Evolutionary conservation across 768 basidiomycete species (phyloP).

Genomic region (Fibroporia radiculosa): DNA sequence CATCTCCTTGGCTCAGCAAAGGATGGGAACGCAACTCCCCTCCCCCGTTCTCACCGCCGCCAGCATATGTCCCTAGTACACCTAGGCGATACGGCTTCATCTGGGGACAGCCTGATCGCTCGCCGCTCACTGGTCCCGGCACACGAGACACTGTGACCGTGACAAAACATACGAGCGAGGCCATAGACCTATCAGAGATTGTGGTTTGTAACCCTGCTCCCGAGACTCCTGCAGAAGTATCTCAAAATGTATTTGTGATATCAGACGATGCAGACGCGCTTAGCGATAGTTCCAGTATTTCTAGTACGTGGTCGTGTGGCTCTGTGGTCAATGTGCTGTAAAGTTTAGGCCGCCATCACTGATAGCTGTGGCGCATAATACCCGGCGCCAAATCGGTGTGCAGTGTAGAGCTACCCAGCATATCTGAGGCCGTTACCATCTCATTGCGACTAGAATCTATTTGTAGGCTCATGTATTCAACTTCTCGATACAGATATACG

Average conservation of each 20-base stretch:
- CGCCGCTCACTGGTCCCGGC: background rate
- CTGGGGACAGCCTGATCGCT: background rate
- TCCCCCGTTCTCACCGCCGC: slow-evolving; percentile 15
- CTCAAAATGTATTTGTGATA: background rate
- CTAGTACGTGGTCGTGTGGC: slow-evolving; percentile 4
- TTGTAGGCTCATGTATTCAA: too few species aligned
- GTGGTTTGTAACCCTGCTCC: background rate
- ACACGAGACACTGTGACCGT: background rate
- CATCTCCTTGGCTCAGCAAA: slow-evolving; percentile 2
- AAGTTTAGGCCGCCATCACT: too few species aligned
- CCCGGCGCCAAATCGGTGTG: too few species aligned
- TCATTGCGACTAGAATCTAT: too few species aligned
- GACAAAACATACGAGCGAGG: background rate
- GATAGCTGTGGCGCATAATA: too few species aligned
- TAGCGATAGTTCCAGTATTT: background rate
- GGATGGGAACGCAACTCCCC: slow-evolving; percentile 6
- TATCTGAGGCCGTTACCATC: too few species aligned
- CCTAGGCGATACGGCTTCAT: slow-evolving; percentile 12
- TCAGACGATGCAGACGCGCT: slow-evolving; percentile 2
- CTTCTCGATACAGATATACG: too few species aligned
- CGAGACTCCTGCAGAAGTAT: background rate
- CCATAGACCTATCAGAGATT: slow-evolving; percentile 1
- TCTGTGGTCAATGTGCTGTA: too few species aligned
- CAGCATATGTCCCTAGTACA: slow-evolving; percentile 16
- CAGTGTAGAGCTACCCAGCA: too few species aligned